Base-by-base conservation (phyloP, 371 early-diverging fungal species). In the Lichtheimia ramosa region DNA sequence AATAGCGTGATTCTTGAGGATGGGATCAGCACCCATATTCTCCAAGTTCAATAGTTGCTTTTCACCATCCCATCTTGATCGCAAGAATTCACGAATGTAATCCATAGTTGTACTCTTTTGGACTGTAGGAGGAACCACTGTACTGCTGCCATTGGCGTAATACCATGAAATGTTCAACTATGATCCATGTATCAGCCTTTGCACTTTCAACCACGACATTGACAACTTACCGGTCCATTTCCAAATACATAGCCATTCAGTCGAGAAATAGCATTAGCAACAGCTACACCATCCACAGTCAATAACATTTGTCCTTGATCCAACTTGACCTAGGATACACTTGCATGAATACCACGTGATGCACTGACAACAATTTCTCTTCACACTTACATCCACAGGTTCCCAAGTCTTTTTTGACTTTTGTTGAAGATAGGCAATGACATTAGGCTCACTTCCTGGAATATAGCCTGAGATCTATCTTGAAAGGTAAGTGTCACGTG, bases 1-100 rank as follows among this genome's bases (percentile, higher is more conserved):
- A 25, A 85, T 74, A 0, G 71, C 72, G 5, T 68, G 71, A 39
- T 76, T 71, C 15, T 70, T 66, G 24, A 81, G 61, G 20, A 82
- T 70, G 0, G 88, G 82, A 61, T 88, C 85, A 0, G 66, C 49
- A 1, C 70, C 66, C 70, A 88, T 77, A 23, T 68, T 65, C 7
- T 82, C 81, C 40, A 88, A 60, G 60, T 85, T 79, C 27, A 88
- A 61, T 39, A 66, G 81, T 20, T 69, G 65, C 14, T 24, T 16
- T 10, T 77, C 80, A 8, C 64, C 54, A 40, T 76, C 63, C 78
- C 82, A 86, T 14, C 84, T 71, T 7, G 79, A 77, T 39, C 58
- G 65, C 34, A 87, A 59, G 16, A 86, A 77, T 20, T 65, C 59
- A 8, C 77, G 73, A 21, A 80, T 39, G 20, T 62, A 69, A 59